These are phyloP conservation scores for Lentinus tigrinus DNA, from an alignment of 768 basidiomycete genomes.

Conservation along the genomic window DNA sequence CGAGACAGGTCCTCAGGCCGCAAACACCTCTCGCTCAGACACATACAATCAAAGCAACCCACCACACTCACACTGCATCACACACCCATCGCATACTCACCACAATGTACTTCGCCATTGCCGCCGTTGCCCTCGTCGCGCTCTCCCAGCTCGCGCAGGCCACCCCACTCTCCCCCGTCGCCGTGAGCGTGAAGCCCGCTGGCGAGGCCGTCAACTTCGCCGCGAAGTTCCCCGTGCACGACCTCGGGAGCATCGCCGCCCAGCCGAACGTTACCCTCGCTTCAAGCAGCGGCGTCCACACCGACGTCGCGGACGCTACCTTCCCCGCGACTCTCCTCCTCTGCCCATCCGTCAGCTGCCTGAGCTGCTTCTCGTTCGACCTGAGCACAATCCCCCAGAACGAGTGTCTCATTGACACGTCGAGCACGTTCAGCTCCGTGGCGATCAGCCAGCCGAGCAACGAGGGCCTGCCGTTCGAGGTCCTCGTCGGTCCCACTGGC, in stretches of 20 bases:
- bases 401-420: neutral
- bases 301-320: neutral
- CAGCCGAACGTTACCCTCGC: neutral
- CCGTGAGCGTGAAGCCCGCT: neutral
- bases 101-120: neutral
- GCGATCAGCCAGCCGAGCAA: conserved; percentile 8
- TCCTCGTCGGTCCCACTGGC: neutral
- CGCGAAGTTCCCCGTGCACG: neutral
- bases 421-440: neutral
- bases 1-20: neutral
- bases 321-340: conserved; percentile 6
- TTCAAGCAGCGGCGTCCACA: neutral
- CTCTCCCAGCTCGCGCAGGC: neutral
- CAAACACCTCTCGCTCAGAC: neutral
- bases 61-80: neutral
- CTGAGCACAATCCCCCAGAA: neutral
- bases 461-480: conserved; percentile 6
- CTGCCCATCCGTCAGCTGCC: neutral
- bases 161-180: neutral
- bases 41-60: neutral
- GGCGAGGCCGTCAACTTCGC: neutral
- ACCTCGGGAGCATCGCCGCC: neutral
- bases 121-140: neutral
- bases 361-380: neutral
- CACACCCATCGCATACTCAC: neutral